phyloP scores from a whole-genome alignment of 768 basidiomycete genomes.

The Lentinula guzmanii region DNA sequence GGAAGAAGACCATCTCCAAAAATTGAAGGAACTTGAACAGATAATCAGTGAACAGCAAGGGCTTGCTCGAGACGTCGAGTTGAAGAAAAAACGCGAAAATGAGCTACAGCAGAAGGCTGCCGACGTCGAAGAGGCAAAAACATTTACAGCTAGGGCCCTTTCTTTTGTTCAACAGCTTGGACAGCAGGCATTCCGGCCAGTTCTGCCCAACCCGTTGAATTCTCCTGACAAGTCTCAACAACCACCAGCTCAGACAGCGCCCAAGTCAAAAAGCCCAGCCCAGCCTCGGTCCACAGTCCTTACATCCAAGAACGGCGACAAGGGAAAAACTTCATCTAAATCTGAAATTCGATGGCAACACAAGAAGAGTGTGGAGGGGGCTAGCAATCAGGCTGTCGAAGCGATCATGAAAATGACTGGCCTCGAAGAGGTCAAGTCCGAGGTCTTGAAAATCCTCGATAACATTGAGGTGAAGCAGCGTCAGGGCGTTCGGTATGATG shows the following conservation, averaged over 20 bases:
- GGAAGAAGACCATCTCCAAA: constrained; percentile 33
- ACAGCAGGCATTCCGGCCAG: neutral
- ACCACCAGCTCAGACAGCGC: neutral
- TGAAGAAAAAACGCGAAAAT: constrained; percentile 27
- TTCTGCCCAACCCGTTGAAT: neutral
- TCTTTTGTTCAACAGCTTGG: neutral
- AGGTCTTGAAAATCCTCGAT: constrained; percentile 53
- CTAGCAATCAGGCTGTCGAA: constrained; percentile 48
- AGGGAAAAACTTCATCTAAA: constrained; percentile 16
- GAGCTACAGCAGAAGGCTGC: constrained; percentile 35
- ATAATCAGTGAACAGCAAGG: constrained; percentile 30
- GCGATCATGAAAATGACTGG: constrained; percentile 66
- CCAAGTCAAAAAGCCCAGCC: neutral
- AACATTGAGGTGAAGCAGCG: constrained; percentile 51
- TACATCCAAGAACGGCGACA: neutral
- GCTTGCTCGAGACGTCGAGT: constrained; percentile 25
- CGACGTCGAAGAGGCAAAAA: constrained; percentile 33
- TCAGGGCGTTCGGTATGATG: constrained; percentile 44
- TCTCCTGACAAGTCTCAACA: neutral
- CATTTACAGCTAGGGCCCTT: neutral
- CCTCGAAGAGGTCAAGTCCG: constrained; percentile 56
- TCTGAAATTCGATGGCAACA: constrained; percentile 48
- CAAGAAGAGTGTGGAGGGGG: constrained; percentile 52
- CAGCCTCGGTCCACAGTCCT: neutral
- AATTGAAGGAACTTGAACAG: constrained; percentile 37